Evolutionary conservation across 2,329 filamentous ascomycete genomes (phyloP).

Genomic region (Colletotrichum sp.): DNA sequence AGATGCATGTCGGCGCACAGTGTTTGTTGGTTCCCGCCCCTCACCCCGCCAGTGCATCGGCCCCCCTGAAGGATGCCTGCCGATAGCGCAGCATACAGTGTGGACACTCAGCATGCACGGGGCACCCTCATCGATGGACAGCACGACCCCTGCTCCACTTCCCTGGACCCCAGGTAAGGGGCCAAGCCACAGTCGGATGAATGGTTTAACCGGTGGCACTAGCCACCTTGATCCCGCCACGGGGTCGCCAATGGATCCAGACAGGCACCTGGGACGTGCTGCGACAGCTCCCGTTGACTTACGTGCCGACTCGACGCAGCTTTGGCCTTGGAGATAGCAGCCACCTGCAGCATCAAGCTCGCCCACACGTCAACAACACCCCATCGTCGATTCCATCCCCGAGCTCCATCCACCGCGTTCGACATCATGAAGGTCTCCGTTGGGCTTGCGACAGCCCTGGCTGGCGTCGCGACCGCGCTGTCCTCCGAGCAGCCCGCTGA

Average conservation of each 20-base stretch:
- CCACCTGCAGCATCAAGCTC: constrained; percentile 14
- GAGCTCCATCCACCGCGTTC: neutral
- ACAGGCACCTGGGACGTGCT: neutral
- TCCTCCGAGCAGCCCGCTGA: constrained; percentile 46
- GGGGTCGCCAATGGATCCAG: neutral
- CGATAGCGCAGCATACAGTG: neutral
- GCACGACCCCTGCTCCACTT: neutral
- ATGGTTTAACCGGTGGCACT: neutral
- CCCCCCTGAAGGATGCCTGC: neutral
- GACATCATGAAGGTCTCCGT: constrained; percentile 48
- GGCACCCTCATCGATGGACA: neutral
- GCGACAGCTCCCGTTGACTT: neutral
- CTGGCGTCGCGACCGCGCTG: constrained; percentile 40
- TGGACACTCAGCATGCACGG: neutral
- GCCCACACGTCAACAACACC: neutral
- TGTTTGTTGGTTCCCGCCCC: neutral
- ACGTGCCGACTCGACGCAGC: constrained; percentile 15
- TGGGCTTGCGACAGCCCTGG: constrained; percentile 43
- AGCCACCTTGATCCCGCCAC: neutral
- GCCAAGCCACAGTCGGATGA: neutral
- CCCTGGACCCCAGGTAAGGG: neutral
- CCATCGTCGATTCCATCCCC: neutral
- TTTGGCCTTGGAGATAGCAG: constrained; percentile 17
- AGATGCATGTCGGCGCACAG: constrained; percentile 4
- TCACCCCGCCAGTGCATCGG: neutral